Evolutionary conservation across 176 grass and related monocot species (phyloP), one percentile per base, ranked within the genome.

Genomic region (Tuctoria greenei): DNA sequence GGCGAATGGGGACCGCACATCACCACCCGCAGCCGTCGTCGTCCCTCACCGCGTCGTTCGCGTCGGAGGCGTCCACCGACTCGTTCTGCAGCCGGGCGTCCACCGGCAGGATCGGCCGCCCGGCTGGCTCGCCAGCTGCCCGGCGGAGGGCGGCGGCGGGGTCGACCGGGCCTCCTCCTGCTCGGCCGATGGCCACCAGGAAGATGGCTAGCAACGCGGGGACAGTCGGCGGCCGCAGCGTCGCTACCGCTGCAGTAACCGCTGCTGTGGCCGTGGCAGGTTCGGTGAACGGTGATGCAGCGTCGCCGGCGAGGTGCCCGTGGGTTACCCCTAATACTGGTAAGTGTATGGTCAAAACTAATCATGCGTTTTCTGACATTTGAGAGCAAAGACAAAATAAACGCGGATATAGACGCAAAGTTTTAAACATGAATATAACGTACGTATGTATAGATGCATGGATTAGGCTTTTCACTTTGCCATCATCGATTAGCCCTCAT

Each of bases 81-180:
- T 95, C 95, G n/a, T 95, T 88, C 69, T 90, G 89, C 82, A 99
- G 91, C 79, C 89, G 91, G 41, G 89, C 85, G 51, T 99, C 95
- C 63, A 95, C 88, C 2, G 89, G 87, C 60, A 88, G 90, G 84
- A 99, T 93, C 66, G 84, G 87, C 56, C 78, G 87, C 57, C 73
- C 55, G 3, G 42, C 31, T 31, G 31, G 31, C 31, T 3, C 31
- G 31, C 1, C 31, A 31, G 31, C 86, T 0, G n/a, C 61, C 4
- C 80, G 62, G 8, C 69, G 80, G 43, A 68, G 86, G 85, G 68
- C 69, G 10, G 68, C 69, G 10, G 62, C 54, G 12, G 80, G 80
- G 7, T 87, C 80, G 16, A 80, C 55, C 25, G 85, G 74, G 8
- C 79, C 80, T 1, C 80, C 75, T 8, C 50, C 85, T 0, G 74